Conservation (phyloP, 169 alveolate genomes). For the Eimeria mitis region DNA sequence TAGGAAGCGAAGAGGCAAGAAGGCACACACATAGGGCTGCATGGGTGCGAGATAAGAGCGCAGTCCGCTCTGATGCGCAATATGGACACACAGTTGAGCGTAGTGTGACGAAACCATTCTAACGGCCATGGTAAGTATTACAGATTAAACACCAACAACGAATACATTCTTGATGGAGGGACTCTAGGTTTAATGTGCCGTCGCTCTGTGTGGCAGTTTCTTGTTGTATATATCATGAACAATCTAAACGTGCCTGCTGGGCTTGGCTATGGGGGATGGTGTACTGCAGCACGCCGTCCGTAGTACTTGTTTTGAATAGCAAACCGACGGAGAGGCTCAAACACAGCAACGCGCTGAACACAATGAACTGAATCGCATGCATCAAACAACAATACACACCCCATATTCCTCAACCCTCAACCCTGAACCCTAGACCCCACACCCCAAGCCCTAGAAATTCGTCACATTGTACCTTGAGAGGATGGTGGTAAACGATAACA, state of each 20-base stretch:
- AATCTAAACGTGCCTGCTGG: conserved; percentile 21
- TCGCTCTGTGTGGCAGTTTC: background rate
- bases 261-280: conserved; percentile 73
- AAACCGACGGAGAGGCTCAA: conserved; percentile 70
- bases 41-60: too few species aligned
- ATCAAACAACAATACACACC: background rate
- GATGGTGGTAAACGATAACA: conserved; percentile 67
- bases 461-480: conserved; percentile 27
- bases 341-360: conserved; percentile 42
- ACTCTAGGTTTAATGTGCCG: background rate
- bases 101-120: background rate
- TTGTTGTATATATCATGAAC: background rate
- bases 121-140: background rate
- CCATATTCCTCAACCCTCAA: background rate
- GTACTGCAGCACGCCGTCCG: conserved; percentile 69
- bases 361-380: conserved; percentile 64
- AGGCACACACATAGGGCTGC: background rate
- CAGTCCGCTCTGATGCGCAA: background rate
- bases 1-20: background rate
- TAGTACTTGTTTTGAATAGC: conserved; percentile 23
- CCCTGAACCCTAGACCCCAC: background rate
- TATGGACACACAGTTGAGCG: background rate
- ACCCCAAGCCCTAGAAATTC: background rate
- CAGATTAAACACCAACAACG: too few species aligned
- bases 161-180: background rate